Percentiles rank a stretch among this genome's conserved stretches.
phyloP scores from a whole-genome alignment of 108 stramenopile genomes.

The Nitzschia putrida region DNA sequence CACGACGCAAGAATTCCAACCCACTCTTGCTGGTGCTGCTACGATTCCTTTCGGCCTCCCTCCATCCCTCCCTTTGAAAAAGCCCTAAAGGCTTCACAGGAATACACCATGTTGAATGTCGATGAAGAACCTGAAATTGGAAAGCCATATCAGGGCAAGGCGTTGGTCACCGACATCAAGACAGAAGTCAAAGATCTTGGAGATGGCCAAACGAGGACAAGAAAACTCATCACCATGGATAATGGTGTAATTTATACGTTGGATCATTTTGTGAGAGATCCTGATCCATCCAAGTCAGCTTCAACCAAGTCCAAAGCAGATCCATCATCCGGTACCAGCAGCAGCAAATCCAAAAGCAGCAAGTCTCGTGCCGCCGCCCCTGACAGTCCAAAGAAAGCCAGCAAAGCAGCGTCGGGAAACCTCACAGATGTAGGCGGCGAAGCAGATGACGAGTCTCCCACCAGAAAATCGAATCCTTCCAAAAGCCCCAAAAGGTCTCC shows the following conservation, averaged over 20 bases:
- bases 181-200: background rate
- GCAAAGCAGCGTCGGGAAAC: no score
- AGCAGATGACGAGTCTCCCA: background rate
- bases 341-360: background rate
- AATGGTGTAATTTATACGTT: constrained; percentile 12
- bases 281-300: background rate
- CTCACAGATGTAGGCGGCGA: no score
- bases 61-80: no score
- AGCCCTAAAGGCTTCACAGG: no score
- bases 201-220: background rate
- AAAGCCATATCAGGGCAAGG: constrained; percentile 3
- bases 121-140: constrained; percentile 12
- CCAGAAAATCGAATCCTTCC: background rate
- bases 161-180: constrained; percentile 3
- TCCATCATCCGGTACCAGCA: background rate
- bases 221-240: constrained; percentile 13
- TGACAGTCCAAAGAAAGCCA: no score
- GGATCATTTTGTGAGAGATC: background rate
- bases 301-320: background rate
- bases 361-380: background rate
- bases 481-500: background rate
- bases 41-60: no score
- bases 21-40: no score
- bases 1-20: no score
- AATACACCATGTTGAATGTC: background rate